Percentiles rank a stretch among this genome's conserved stretches.
Evolutionary conservation across 768 basidiomycete genomes (phyloP).

Genomic region (Trametes cinnabarina): DNA sequence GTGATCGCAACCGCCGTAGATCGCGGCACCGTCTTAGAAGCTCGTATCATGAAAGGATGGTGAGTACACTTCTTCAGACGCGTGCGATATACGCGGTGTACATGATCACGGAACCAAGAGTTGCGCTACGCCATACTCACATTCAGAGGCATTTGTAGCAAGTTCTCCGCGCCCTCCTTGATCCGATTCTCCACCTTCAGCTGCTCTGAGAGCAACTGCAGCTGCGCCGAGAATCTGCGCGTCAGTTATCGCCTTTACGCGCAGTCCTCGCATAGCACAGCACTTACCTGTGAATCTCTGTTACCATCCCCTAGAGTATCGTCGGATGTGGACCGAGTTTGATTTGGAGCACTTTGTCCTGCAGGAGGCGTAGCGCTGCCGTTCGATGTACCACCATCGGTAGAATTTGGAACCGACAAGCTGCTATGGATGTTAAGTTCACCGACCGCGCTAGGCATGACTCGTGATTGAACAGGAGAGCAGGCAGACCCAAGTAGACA

Average conservation of each 20-base stretch:
- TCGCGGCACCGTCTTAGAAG: too few relatives aligned
- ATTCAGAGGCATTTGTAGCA: constrained; percentile 65
- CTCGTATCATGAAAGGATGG: too few relatives aligned
- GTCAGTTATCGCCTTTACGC: neutral
- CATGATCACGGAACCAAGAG: neutral
- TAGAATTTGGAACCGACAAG: constrained; percentile 3
- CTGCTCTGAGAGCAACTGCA: constrained; percentile 64
- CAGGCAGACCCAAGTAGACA: too few relatives aligned
- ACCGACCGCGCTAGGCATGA: neutral
- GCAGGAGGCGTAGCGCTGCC: neutral
- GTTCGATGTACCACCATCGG: constrained; percentile 7
- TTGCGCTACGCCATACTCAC: constrained; percentile 33
- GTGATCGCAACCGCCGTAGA: neutral
- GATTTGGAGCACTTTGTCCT: neutral
- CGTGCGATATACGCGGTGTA: neutral
- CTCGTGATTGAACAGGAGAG: neutral
- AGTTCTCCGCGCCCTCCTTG: constrained; percentile 89
- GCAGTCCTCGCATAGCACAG: neutral
- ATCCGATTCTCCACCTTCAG: constrained; percentile 78
- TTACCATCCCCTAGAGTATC: neutral
- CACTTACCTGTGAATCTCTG: constrained; percentile 11
- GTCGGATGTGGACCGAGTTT: constrained; percentile 1
- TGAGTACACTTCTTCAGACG: too few relatives aligned
- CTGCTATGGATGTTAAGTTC: constrained; percentile 8
- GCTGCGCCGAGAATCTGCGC: constrained; percentile 28